Percentiles rank a stretch among this genome's conserved stretches.
Conservation (phyloP, 179 eudicot species). For the Camellia oleifera region DNA sequence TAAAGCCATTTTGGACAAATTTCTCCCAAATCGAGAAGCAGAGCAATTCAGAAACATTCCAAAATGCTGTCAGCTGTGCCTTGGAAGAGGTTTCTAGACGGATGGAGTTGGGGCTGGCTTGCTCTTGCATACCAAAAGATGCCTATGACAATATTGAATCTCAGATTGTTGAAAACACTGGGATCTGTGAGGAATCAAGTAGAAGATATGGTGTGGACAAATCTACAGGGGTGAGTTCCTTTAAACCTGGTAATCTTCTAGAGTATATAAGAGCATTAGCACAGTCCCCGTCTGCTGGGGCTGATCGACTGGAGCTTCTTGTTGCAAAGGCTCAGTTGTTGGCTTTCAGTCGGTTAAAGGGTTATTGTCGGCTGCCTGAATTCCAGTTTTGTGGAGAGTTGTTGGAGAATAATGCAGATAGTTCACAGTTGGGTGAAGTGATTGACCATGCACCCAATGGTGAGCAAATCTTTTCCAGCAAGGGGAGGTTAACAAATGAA, state of each 20-base stretch:
- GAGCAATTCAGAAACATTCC: slow-evolving; percentile 66
- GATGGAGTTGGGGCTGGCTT: slow-evolving; percentile 73
- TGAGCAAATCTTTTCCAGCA: slow-evolving; percentile 18
- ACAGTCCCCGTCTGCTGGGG: slow-evolving; percentile 46
- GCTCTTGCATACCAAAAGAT: slow-evolving; percentile 68
- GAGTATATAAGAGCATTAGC: slow-evolving; percentile 64
- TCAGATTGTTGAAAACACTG: slow-evolving; percentile 74
- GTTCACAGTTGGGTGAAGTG: slow-evolving; percentile 28
- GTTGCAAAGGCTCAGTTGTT: slow-evolving; percentile 69
- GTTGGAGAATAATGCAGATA: slow-evolving; percentile 38
- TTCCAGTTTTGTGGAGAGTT: slow-evolving; percentile 49
- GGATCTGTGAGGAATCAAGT: slow-evolving; percentile 65
- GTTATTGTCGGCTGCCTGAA: slow-evolving; percentile 46
- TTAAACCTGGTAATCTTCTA: slow-evolving; percentile 63
- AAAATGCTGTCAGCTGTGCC: slow-evolving; percentile 77
- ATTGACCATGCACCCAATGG: slow-evolving; percentile 27
- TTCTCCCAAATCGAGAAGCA: slow-evolving; percentile 71
- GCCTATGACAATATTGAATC: slow-evolving; percentile 44
- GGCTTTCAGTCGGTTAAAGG: slow-evolving; percentile 59
- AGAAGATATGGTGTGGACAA: slow-evolving; percentile 54
- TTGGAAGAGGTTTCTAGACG: slow-evolving; percentile 81
- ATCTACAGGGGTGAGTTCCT: slow-evolving; percentile 40
- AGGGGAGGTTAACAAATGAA: slow-evolving; percentile 31
- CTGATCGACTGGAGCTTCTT: slow-evolving; percentile 56
- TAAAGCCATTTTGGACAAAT: slow-evolving; percentile 70